Base-by-base conservation (phyloP, 2,329 filamentous ascomycete genomes). In the Colletotrichum costaricense region DNA sequence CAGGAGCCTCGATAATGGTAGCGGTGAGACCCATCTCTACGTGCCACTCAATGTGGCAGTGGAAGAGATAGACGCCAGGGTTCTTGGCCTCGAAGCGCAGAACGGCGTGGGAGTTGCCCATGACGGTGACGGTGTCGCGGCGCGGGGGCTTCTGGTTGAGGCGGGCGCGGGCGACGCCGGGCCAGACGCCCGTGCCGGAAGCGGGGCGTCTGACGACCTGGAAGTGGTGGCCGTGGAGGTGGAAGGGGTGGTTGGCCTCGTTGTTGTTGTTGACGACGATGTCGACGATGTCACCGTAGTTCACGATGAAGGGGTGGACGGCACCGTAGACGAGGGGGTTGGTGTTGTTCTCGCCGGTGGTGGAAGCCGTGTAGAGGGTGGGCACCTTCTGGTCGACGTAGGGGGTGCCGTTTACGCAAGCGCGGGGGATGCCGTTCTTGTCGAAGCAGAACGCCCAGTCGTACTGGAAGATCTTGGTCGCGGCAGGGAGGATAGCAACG, bases 341-440 rank as follows among this genome's bases (percentile, higher is more conserved):
- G 6, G 80, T 82, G 78, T 86, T 87, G 77, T 82, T 76, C 1
- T 80, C 76, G 5, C 88, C 88, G 1, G 88, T 83, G 0, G 90
- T 90, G 3, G 93, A 86, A n/a, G 88, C 93, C 3, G 91, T 92
- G 85, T 94, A 95, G 6, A 95, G 84, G 0, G 91, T 90, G 0
- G 93, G 93, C 0, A 94, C 92, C 77, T 91, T 89, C 64, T 93
- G 93, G 8, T 80, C 74, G n/a, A 93, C 87, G 78, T 93, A 95
- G 7, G 92, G 92, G 57, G 90, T 82, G 76, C 89, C 88, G 81
- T 94, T 95, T 81, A 92, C 85, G 78, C 85, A 90, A 12, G 87
- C 86, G 33, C 93, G 93, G 70, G 87, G 88, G 35, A 89, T 88
- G 8, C 90, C 90, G 76, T 94, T 89, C 33, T 81, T 84, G 56